A percentile compares a stretch with the other conserved stretches of the same genome.
Conservation (phyloP, 352 stramenopile genomes). For the Pythium apleroticum region DNA sequence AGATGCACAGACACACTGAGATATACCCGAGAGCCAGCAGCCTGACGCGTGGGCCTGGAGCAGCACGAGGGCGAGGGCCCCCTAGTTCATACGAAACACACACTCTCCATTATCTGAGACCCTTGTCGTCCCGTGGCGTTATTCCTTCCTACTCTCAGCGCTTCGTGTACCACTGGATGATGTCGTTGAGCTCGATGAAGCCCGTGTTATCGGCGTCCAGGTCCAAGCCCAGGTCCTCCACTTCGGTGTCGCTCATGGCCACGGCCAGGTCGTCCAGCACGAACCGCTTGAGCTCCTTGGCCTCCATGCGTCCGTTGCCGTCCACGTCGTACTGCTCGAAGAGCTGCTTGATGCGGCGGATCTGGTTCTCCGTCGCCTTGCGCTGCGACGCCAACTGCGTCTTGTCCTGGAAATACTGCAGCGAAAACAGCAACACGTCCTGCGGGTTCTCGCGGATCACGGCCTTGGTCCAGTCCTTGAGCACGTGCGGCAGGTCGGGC, state of each 20-base stretch:
- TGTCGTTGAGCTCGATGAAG: slow-evolving; percentile 81
- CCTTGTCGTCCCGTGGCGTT: background rate
- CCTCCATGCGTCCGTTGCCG: slow-evolving; percentile 76
- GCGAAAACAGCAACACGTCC: slow-evolving; percentile 82
- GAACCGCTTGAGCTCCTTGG: slow-evolving; percentile 67
- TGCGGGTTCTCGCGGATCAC: slow-evolving; percentile 79
- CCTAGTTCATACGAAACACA: slow-evolving; percentile 9
- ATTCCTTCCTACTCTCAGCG: slow-evolving; percentile 27
- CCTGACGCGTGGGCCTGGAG: background rate
- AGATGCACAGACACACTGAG: slow-evolving; percentile 26
- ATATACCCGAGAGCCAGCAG: background rate
- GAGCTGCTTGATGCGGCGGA: slow-evolving; percentile 64
- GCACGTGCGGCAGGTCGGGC: slow-evolving; percentile 77
- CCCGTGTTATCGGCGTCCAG: slow-evolving; percentile 72
- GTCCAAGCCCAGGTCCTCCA: slow-evolving; percentile 70
- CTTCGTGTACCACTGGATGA: slow-evolving; percentile 82
- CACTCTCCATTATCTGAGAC: slow-evolving; percentile 8
- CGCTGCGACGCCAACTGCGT: slow-evolving; percentile 52
- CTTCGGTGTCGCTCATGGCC: slow-evolving; percentile 49
- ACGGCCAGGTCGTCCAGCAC: slow-evolving; percentile 65
- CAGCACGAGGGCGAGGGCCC: background rate
- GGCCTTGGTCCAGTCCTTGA: slow-evolving; percentile 92
- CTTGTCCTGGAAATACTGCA: slow-evolving; percentile 87
- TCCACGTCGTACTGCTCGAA: slow-evolving; percentile 85
- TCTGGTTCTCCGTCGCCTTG: slow-evolving; percentile 64